phyloP scores from a whole-genome alignment of 768 basidiomycete species.

The Lactarius akahatsu region DNA sequence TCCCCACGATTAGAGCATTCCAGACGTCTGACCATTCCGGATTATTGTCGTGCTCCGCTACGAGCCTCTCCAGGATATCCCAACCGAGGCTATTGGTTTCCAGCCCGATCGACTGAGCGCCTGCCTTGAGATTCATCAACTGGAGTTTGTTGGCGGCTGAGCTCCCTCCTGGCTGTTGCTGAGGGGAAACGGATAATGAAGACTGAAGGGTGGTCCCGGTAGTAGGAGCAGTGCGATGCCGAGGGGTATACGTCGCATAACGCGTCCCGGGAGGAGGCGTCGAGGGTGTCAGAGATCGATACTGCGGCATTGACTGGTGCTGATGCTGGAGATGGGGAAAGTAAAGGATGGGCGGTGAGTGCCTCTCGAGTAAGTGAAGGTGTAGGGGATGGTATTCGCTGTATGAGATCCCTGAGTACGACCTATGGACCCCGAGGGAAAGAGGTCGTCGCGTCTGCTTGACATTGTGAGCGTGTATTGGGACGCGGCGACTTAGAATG shows the following conservation, averaged over 20 bases:
- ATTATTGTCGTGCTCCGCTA: constrained; percentile 48
- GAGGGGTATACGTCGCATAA: constrained; percentile 78
- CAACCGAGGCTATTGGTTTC: constrained; percentile 66
- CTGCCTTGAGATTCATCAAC: constrained; percentile 70
- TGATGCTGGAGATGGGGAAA: constrained; percentile 44
- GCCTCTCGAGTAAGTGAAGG: constrained; percentile 45
- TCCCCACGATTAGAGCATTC: constrained; percentile 59
- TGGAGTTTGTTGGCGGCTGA: constrained; percentile 64
- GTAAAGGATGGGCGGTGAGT: constrained; percentile 62
- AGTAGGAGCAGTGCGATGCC: constrained; percentile 56
- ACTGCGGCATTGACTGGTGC: constrained; percentile 33
- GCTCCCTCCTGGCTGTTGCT: constrained; percentile 51
- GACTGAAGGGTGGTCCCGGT: constrained; percentile 45
- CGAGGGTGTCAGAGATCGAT: constrained; percentile 21
- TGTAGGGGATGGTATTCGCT: constrained; percentile 40
- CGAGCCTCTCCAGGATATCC: constrained; percentile 73
- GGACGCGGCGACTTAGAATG: neutral
- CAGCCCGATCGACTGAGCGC: constrained; percentile 65
- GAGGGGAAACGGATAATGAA: constrained; percentile 39
- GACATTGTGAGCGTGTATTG: constrained; percentile 37
- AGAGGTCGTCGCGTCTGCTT: constrained; percentile 39
- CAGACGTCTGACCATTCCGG: constrained; percentile 72
- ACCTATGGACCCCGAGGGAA: constrained; percentile 57
- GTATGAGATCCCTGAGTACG: constrained; percentile 47
- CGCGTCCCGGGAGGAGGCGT: constrained; percentile 38